Conservation (phyloP, 2,329 filamentous ascomycete genomes). For the Lachnellula willkommii region DNA sequence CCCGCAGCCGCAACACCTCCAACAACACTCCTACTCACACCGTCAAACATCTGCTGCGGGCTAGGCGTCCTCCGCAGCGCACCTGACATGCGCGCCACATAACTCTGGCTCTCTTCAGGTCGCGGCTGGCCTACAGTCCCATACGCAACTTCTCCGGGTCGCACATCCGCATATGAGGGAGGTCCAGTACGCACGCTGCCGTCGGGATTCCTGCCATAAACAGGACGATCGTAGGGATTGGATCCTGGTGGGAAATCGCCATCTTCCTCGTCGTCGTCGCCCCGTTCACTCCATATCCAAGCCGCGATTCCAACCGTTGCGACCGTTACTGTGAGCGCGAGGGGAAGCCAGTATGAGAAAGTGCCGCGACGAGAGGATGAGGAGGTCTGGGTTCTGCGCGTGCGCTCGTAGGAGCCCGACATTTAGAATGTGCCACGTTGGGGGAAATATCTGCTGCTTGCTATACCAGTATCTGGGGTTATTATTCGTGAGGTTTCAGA, state of each 20-base stretch:
- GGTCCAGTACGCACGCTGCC: slow-evolving; percentile 33
- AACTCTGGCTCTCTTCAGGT: slow-evolving; percentile 47
- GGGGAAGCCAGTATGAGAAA: slow-evolving; percentile 82
- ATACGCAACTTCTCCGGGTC: slow-evolving; percentile 37
- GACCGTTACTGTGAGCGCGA: slow-evolving; percentile 79
- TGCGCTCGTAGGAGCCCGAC: slow-evolving; percentile 56
- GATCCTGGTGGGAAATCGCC: slow-evolving; percentile 48
- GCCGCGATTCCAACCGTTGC: slow-evolving; percentile 81
- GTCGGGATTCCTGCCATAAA: slow-evolving; percentile 29
- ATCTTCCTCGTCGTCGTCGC: slow-evolving; percentile 58
- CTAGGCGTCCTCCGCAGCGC: slow-evolving; percentile 77
- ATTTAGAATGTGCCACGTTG: slow-evolving; percentile 38
- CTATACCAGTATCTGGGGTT: slow-evolving; percentile 7
- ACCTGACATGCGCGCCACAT: slow-evolving; percentile 74
- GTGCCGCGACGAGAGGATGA: slow-evolving; percentile 55
- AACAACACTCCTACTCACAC: slow-evolving; percentile 72
- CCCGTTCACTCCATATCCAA: slow-evolving; percentile 91
- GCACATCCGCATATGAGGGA: slow-evolving; percentile 35
- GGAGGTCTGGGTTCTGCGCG: slow-evolving; percentile 39
- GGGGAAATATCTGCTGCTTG: slow-evolving; percentile 16
- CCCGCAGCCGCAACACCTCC: slow-evolving; percentile 80
- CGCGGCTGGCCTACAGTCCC: slow-evolving; percentile 35
- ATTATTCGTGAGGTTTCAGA: neutral
- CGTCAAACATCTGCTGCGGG: slow-evolving; percentile 82
- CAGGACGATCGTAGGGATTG: slow-evolving; percentile 32